Base-by-base conservation (phyloP, 2,329 filamentous ascomycete genomes). In the Mycosphaerella arachidis region DNA sequence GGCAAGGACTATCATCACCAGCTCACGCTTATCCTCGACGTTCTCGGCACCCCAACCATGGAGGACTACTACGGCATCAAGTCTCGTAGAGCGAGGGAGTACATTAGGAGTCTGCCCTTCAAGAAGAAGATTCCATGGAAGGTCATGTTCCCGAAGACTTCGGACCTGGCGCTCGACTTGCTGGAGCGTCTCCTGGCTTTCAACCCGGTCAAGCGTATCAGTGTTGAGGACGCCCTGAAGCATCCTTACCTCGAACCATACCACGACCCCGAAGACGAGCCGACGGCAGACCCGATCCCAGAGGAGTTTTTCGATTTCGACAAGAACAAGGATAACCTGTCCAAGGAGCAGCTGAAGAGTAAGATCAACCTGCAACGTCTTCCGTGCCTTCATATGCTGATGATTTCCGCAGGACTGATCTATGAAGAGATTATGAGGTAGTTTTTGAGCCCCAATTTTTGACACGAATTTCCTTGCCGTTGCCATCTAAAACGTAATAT, bases 31-130 rank as follows among this genome's bases (percentile, higher is more conserved):
- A 99, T 99, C 72, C 83, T 99, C 67, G 94, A 99, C 70, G 93
- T 99, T 55, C 88, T 99, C 61, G 94, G 94, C 66, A 99, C 94
- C 3, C 94, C 94, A 2, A 99, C 94, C 12, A 99, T 99, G 94
- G 94, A 99, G 76, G 94, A 99, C 75, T 99, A 99, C 84, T 99
- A 99, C 71, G 94, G 94, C 66, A 99, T 99, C 85, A 99, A 99
- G 81, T 97, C 94, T 56, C 90, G 94, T 67, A 91, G 94, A 72
- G 94, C 94, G 54, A 86, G 94, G 66, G 94, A 99, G 79, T 99
- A 99, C 80, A 99, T 99, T 74, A 91, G 94, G 63, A 97, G 92
- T 56, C 84, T 97, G 51, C 93, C 94, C 18, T 97, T 97, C 83
- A 97, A 97, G 86, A 97, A 97, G 87, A 97, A 97, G 86, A 95